Percentiles rank a stretch among this genome's conserved stretches.
Conservation (phyloP, 2,329 filamentous ascomycete genomes). For the Aspergillus tamarii region DNA sequence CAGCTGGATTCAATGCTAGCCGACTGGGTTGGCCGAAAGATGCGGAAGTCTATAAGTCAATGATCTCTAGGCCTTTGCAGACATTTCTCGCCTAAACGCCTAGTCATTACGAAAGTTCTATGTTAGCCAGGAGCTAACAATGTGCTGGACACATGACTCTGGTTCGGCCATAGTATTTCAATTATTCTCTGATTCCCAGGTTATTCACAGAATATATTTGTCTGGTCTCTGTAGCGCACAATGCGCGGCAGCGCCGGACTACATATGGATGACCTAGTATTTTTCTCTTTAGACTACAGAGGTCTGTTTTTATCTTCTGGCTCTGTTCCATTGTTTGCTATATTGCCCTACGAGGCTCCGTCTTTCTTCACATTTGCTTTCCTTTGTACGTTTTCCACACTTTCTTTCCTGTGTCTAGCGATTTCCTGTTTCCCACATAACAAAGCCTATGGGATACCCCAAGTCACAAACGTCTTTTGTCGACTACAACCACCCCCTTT, state of each 20-base stretch:
- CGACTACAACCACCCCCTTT: slow-evolving; percentile 1
- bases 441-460: slow-evolving; percentile 33
- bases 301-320: slow-evolving; percentile 16
- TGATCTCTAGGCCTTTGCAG: slow-evolving; percentile 3
- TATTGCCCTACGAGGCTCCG: not conserved
- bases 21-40: slow-evolving; percentile 67
- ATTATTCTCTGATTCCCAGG: slow-evolving; percentile 6
- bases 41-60: slow-evolving; percentile 28
- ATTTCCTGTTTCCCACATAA: not conserved
- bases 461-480: slow-evolving; percentile 24
- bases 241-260: not conserved
- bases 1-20: slow-evolving; percentile 87
- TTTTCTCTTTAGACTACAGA: not conserved
- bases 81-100: not conserved
- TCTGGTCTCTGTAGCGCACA: slow-evolving; percentile 2
- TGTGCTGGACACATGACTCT: slow-evolving; percentile 28
- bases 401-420: slow-evolving; percentile 6
- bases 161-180: slow-evolving; percentile 12
- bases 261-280: not conserved
- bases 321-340: not conserved
- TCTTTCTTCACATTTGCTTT: slow-evolving; percentile 15
- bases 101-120: not conserved
- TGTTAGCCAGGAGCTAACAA: slow-evolving; percentile 18
- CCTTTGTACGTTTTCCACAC: slow-evolving; percentile 18
- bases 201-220: slow-evolving; percentile 9